Evolutionary conservation across 2,329 filamentous ascomycete genomes (phyloP), one percentile per base, ranked within the genome.

Genomic region (Cladosporium sp.): DNA sequence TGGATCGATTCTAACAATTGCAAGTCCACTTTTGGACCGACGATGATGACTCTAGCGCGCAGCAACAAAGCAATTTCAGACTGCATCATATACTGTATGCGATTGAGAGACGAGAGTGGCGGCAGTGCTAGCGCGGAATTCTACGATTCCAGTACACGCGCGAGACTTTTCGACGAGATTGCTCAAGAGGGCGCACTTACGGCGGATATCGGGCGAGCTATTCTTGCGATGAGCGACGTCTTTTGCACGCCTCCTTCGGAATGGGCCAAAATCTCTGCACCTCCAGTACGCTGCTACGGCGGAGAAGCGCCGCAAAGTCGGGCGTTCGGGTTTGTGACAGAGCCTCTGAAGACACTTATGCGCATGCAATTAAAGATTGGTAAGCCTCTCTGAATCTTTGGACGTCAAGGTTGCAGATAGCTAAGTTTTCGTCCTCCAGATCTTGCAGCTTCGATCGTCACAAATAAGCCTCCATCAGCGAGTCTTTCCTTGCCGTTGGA

Each of bases 11-110:
- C 55, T 58, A 34, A 34, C 10, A 58, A 58, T 26, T 58, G 55
- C 55, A 58, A 58, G 21, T 58, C 55, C 4, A 41, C 21, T 10
- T 58, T 58, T 8, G 55, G 55, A 28, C 34, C 55, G n/a, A 41
- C 55, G 12, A 58, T 58, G n/a, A 58, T 38, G 55, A 58, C 55
- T 21, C 11, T 58, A 24, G 55, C 55, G 24, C 55, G 55, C n/a
- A 24, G 55, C 21, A 58, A 34, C n/a, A 58, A 18, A 28, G 21
- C 15, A 18, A 28, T 58, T 4, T 58, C 32, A 11, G 55, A 58
- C 15, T 58, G 55, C 21, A 58, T 58, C 32, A 7, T 58, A 8
- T 41, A 41, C 32, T 58, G n/a, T n/a, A 58, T 58, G 55, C 55
- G 55, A 58, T 15, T 41, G 24, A 34, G 55, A 41, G 34, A 58